Evolutionary conservation across 345 rosid species (phyloP).

Genomic region (Hypericum perforatum): DNA sequence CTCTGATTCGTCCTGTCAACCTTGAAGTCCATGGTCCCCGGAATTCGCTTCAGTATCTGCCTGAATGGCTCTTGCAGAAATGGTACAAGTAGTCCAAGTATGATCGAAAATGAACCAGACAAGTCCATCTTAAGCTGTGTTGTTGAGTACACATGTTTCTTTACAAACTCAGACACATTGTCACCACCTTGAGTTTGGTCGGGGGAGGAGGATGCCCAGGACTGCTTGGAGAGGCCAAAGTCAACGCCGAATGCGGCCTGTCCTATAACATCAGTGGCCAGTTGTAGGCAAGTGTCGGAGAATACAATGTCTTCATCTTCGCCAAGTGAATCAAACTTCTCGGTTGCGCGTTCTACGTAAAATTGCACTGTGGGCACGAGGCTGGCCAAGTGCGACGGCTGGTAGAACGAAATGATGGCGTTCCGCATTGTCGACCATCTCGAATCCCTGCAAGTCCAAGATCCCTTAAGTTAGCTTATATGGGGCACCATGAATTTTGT

Average conservation of each 20-base stretch:
- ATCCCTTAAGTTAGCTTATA: not conserved
- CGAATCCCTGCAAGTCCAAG: constrained; percentile 42
- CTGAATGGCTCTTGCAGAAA: constrained; percentile 78
- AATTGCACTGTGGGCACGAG: constrained; percentile 71
- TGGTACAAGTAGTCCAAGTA: constrained; percentile 62
- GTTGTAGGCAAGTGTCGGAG: constrained; percentile 64
- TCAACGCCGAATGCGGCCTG: constrained; percentile 83
- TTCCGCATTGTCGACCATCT: constrained; percentile 89
- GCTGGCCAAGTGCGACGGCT: constrained; percentile 73
- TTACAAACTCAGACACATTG: constrained; percentile 56
- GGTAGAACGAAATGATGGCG: constrained; percentile 73
- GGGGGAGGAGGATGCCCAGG: not conserved
- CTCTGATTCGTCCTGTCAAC: constrained; percentile 48
- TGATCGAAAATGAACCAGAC: constrained; percentile 69
- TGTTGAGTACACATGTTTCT: constrained; percentile 83
- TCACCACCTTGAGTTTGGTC: constrained; percentile 15
- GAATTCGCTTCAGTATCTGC: constrained; percentile 75
- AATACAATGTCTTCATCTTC: constrained; percentile 38
- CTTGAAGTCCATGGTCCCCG: constrained; percentile 81
- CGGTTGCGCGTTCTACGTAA: constrained; percentile 52
- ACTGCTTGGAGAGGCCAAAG: constrained; percentile 54
- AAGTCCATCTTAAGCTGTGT: constrained; percentile 91
- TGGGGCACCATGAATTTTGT: not conserved
- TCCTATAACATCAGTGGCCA: constrained; percentile 84
- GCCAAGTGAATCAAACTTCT: constrained; percentile 28